Conservation (phyloP, 176 grass and related monocot genomes). For the Coix lacrymajobi region DNA sequence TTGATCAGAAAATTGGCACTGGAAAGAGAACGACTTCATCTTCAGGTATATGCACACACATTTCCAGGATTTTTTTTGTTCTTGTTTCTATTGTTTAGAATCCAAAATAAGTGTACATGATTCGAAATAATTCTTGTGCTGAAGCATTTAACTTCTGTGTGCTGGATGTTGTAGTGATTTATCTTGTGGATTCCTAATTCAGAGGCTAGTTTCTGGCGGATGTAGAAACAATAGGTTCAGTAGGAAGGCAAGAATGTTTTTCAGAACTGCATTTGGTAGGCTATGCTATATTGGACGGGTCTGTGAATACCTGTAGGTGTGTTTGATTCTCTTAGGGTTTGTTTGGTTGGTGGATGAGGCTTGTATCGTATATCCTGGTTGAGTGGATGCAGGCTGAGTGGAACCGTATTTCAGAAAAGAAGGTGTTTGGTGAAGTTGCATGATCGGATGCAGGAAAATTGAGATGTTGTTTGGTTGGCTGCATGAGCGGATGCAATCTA, state of each 20-base stretch:
- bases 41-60: conserved; percentile 46
- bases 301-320: neutral
- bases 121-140: neutral
- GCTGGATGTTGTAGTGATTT: neutral
- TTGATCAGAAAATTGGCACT: conserved; percentile 71
- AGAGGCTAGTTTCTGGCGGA: neutral
- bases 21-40: conserved; percentile 85
- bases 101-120: neutral
- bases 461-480: too few relatives aligned
- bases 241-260: neutral
- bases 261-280: neutral
- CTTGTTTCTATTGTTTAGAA: conserved; percentile 3
- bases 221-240: neutral
- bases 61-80: neutral
- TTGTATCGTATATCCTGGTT: too few relatives aligned
- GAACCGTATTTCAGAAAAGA: too few relatives aligned
- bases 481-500: too few relatives aligned
- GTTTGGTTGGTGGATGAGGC: too few relatives aligned
- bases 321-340: conserved; percentile 9
- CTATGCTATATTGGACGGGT: neutral
- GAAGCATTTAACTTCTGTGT: neutral
- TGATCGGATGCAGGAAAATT: too few relatives aligned
- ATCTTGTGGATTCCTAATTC: neutral
- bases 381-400: too few relatives aligned
- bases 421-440: too few relatives aligned